Conservation (phyloP, 176 grass and related monocot species). For the Triticum timopheevii region DNA sequence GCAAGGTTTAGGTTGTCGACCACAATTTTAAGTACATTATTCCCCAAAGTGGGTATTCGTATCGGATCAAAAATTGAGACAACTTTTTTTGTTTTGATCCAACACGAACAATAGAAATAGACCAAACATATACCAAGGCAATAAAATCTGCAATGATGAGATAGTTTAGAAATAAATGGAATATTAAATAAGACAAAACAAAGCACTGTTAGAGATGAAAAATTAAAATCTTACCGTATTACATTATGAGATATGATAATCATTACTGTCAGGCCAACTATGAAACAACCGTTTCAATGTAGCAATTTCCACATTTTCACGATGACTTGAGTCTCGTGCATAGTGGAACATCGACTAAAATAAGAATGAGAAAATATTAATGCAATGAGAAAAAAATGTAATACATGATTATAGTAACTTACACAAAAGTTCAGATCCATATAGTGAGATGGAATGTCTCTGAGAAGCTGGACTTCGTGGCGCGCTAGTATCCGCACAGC, state of each 20-base stretch:
- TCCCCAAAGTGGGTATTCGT: not conserved
- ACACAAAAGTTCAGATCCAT: not conserved
- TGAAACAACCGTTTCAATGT: not conserved
- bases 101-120: not conserved
- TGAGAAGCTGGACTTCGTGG: not conserved
- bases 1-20: not conserved
- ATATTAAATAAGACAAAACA: not conserved
- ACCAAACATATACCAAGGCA: not conserved
- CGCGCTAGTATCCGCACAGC: not conserved
- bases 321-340: not conserved
- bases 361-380: not conserved
- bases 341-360: not conserved
- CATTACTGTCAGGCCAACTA: not conserved
- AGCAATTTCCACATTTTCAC: not conserved
- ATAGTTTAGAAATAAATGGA: too few relatives aligned
- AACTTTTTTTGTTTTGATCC: not conserved
- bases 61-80: not conserved
- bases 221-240: not conserved
- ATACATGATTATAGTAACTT: not conserved
- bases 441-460: not conserved
- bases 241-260: not conserved
- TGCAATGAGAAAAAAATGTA: not conserved
- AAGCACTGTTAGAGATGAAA: too few relatives aligned
- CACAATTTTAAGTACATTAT: not conserved
- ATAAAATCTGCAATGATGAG: not conserved